Percentiles rank a stretch among this genome's conserved stretches.
phyloP scores from a whole-genome alignment of 2,329 filamentous ascomycete species.

The Cercospora sp. region DNA sequence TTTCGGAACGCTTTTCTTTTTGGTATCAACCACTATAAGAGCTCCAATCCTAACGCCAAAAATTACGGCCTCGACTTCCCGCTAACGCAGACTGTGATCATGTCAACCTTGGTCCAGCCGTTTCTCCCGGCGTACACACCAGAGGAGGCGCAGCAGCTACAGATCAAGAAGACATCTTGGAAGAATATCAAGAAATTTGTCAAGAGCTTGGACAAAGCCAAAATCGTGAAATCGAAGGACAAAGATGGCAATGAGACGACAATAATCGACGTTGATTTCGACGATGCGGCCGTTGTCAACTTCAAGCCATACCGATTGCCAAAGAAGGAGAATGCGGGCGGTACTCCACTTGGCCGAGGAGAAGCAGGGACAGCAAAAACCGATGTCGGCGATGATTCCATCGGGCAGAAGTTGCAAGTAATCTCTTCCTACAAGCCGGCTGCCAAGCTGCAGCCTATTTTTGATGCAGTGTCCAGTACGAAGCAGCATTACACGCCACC shows the following conservation, averaged over 20 bases:
- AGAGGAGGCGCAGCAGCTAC: slow-evolving; percentile 57
- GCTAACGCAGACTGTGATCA: slow-evolving; percentile 63
- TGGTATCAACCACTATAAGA: slow-evolving; percentile 61
- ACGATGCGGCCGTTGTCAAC: slow-evolving; percentile 53
- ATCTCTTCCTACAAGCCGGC: slow-evolving; percentile 59
- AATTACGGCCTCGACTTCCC: slow-evolving; percentile 62
- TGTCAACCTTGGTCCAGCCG: slow-evolving; percentile 65
- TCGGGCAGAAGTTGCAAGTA: slow-evolving; percentile 53
- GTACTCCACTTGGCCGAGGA: slow-evolving; percentile 39
- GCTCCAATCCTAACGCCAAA: slow-evolving; percentile 53
- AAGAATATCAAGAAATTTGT: slow-evolving; percentile 71
- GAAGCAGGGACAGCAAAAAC: slow-evolving; percentile 42
- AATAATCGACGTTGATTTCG: slow-evolving; percentile 65
- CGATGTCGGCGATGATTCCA: slow-evolving; percentile 42
- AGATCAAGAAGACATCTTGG: slow-evolving; percentile 71
- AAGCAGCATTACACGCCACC: slow-evolving; percentile 57
- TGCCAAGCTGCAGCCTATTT: slow-evolving; percentile 57
- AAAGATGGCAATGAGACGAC: slow-evolving; percentile 64
- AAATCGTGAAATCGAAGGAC: slow-evolving; percentile 65
- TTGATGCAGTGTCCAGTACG: slow-evolving; percentile 52
- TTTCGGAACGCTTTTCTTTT: slow-evolving; percentile 67
- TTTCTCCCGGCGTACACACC: slow-evolving; percentile 62
- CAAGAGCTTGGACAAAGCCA: slow-evolving; percentile 65
- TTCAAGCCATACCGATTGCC: slow-evolving; percentile 66
- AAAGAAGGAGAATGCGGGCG: slow-evolving; percentile 54